Conservation (phyloP, 2,329 filamentous ascomycete genomes). For the Dactylonectria estremocensis region DNA sequence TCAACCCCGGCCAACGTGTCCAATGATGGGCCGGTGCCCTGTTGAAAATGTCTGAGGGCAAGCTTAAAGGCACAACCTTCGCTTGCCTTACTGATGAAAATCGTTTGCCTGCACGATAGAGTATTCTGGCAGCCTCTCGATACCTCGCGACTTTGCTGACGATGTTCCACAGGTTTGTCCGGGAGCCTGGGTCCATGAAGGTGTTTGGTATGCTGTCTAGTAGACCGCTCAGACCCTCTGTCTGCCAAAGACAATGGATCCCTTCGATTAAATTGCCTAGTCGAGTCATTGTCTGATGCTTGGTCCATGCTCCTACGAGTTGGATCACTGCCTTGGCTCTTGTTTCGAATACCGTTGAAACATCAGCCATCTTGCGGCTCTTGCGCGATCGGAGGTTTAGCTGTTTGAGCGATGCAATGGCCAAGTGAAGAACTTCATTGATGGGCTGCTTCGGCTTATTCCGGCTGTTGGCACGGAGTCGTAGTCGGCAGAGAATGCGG, state of each 20-base stretch:
- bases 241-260: slow-evolving; percentile 46
- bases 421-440: slow-evolving; percentile 8
- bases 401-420: background rate
- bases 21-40: background rate
- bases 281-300: slow-evolving; percentile 40
- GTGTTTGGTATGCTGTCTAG: slow-evolving; percentile 40
- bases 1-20: too few relatives aligned
- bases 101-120: slow-evolving; percentile 52
- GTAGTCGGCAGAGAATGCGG: slow-evolving; percentile 49
- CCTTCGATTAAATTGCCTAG: slow-evolving; percentile 50
- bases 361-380: slow-evolving; percentile 5
- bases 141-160: slow-evolving; percentile 57
- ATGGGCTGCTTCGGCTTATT: slow-evolving; percentile 32
- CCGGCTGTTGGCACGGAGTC: slow-evolving; percentile 34
- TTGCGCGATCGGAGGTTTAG: slow-evolving; percentile 26
- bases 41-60: slow-evolving; percentile 38
- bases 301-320: slow-evolving; percentile 45
- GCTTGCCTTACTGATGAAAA: slow-evolving; percentile 49
- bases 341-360: background rate
- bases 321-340: slow-evolving; percentile 42
- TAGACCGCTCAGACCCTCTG: slow-evolving; percentile 1
- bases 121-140: slow-evolving; percentile 50
- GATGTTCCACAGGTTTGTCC: slow-evolving; percentile 49
- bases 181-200: slow-evolving; percentile 33
- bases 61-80: slow-evolving; percentile 47